Percentiles rank a stretch among this genome's conserved stretches.
phyloP scores from a whole-genome alignment of 805 yeast species.

The Kodamaea laetipori region DNA sequence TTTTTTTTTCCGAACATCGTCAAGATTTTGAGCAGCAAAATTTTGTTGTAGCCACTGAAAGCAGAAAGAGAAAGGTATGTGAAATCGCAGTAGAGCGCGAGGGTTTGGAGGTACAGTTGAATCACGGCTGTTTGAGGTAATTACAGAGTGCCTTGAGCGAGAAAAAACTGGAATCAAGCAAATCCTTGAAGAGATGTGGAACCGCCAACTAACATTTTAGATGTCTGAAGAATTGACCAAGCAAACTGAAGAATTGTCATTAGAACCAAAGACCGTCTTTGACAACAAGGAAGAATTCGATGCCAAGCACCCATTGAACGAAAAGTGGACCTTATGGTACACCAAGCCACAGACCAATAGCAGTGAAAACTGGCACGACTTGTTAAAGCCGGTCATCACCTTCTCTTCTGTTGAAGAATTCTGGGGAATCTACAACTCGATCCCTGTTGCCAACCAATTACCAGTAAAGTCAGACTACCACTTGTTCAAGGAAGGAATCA shows the following conservation, averaged over 20 bases:
- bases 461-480: conserved; percentile 94
- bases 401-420: conserved; percentile 96
- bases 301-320: conserved; percentile 85
- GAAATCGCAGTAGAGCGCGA: neutral
- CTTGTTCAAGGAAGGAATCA: conserved; percentile 87
- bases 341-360: conserved; percentile 85
- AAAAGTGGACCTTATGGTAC: conserved; percentile 96
- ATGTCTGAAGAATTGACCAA: conserved; percentile 49
- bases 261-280: conserved; percentile 54
- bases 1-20: conserved; percentile 16
- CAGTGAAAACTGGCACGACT: conserved; percentile 86
- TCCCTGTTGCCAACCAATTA: conserved; percentile 88
- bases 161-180: no score
- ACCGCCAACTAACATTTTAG: conserved; percentile 16
- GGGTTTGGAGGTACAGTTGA: neutral
- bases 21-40: conserved; percentile 15
- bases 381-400: conserved; percentile 88
- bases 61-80: conserved; percentile 4
- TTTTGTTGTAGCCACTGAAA: conserved; percentile 6
- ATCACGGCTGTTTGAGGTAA: neutral
- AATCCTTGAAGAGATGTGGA: no score
- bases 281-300: conserved; percentile 63
- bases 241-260: conserved; percentile 46
- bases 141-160: no score
- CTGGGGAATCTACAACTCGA: conserved; percentile 96